Evolutionary conservation across 139 green algal species (phyloP).

Genomic region (Picocystis salinarum): DNA sequence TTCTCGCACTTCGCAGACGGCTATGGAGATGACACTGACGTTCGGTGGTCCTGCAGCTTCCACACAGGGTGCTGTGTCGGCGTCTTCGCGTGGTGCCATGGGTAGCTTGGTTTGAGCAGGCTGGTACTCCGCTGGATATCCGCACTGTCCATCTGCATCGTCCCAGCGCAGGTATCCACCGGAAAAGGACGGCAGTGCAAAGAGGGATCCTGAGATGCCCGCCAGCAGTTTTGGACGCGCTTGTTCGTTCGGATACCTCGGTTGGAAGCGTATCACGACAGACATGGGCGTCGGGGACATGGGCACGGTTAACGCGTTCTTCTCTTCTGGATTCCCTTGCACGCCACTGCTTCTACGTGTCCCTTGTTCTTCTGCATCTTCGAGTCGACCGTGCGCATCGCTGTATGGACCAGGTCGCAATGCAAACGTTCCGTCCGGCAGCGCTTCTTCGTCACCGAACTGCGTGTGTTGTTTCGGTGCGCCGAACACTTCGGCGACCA

Average conservation of each 20-base stretch:
- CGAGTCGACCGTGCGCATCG: no score
- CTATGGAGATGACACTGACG: conserved; percentile 9
- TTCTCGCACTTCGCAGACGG: conserved; percentile 12
- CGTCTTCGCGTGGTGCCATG: conserved; percentile 17
- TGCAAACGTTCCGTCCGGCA: no score
- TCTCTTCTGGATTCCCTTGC: no score
- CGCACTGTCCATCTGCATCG: conserved; percentile 7
- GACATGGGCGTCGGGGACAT: no score
- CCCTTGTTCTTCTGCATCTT: no score
- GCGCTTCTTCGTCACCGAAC: no score
- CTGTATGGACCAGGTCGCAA: no score
- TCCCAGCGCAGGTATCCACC: conserved; percentile 23
- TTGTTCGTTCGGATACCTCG: conserved; percentile 27
- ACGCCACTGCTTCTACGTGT: no score
- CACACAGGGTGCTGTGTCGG: conserved; percentile 17
- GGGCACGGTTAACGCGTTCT: no score
- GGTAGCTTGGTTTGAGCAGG: no score
- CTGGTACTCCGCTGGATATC: not conserved
- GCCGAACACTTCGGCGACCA: no score
- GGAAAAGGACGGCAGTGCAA: conserved; percentile 20
- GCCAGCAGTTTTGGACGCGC: conserved; percentile 23
- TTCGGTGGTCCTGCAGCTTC: conserved; percentile 9
- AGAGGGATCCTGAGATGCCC: conserved; percentile 24
- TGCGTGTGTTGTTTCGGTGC: no score
- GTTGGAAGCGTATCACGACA: conserved; percentile 27